Conservation (phyloP, 495 filamentous ascomycete species). For the Lasiosphaeriaceae sp. region DNA sequence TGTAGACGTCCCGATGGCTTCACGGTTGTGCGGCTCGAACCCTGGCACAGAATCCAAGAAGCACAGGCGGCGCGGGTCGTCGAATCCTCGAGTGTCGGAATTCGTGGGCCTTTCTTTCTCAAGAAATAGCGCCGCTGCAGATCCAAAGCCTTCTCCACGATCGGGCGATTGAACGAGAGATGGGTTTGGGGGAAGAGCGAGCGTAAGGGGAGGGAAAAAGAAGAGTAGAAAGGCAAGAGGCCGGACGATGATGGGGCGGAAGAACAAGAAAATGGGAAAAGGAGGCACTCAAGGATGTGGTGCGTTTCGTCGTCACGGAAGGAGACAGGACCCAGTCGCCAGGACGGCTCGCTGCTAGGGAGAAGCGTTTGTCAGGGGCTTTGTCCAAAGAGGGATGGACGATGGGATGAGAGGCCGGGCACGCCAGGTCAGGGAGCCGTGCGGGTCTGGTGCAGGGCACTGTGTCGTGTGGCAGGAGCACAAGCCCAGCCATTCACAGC, state of each 20-base stretch:
- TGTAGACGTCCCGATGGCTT: neutral
- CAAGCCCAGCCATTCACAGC: neutral
- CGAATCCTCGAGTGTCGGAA: slow-evolving; percentile 4
- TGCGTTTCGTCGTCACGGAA: slow-evolving; percentile 24
- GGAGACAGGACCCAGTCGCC: slow-evolving; percentile 24
- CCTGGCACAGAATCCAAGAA: neutral
- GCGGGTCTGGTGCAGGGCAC: neutral
- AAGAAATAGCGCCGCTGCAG: slow-evolving; percentile 11
- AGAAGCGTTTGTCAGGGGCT: slow-evolving; percentile 21
- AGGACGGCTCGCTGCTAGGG: slow-evolving; percentile 14
- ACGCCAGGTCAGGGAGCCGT: slow-evolving; percentile 2
- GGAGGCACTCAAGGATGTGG: slow-evolving; percentile 28
- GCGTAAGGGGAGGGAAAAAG: slow-evolving; percentile 15
- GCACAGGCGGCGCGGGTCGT: slow-evolving; percentile 1
- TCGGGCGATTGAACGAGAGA: slow-evolving; percentile 23
- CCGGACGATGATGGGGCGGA: slow-evolving; percentile 21
- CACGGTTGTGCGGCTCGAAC: neutral
- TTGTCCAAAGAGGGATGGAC: slow-evolving; percentile 11
- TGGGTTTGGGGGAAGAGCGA: slow-evolving; percentile 23
- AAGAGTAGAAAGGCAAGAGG: slow-evolving; percentile 23
- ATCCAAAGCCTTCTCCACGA: slow-evolving; percentile 11
- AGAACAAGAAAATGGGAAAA: slow-evolving; percentile 30
- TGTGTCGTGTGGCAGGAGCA: neutral
- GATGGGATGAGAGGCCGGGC: slow-evolving; percentile 7
- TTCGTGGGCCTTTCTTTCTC: neutral